Percentiles rank a stretch among this genome's conserved stretches.
Conservation (phyloP, 129 eudicot species). For the Chrysanthemum seticuspe region DNA sequence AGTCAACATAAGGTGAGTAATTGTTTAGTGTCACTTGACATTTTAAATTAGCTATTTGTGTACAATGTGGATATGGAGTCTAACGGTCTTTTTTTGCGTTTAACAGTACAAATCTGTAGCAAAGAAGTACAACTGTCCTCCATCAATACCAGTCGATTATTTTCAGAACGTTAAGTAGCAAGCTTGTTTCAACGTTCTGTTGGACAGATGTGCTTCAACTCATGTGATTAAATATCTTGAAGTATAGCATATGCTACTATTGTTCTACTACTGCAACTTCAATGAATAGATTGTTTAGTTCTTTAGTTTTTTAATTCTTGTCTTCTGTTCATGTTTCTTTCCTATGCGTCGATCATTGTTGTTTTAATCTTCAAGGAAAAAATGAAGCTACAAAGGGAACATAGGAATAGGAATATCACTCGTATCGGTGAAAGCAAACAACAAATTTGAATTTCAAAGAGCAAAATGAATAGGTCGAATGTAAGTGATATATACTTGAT, state of each 20-base stretch:
- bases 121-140: slow-evolving; percentile 70
- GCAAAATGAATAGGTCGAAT: too few species aligned
- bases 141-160: slow-evolving; percentile 71
- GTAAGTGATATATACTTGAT: too few species aligned
- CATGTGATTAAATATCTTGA: slow-evolving; percentile 14
- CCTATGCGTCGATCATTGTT: neutral
- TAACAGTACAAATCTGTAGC: slow-evolving; percentile 92
- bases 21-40: neutral
- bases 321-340: neutral
- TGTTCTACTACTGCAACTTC: slow-evolving; percentile 16
- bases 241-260: neutral
- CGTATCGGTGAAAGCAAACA: neutral
- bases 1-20: slow-evolving; percentile 82
- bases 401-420: too few species aligned
- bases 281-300: slow-evolving; percentile 1
- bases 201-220: slow-evolving; percentile 25
- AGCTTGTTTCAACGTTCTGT: slow-evolving; percentile 22
- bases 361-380: neutral
- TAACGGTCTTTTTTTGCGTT: slow-evolving; percentile 13
- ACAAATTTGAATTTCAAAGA: too few species aligned
- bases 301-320: neutral
- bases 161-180: slow-evolving; percentile 39
- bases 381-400: neutral
- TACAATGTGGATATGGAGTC: neutral
- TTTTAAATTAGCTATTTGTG: neutral